Evolutionary conservation across 164 flowering plant genomes (phyloP).

Genomic region (Nymphaea colorata): DNA sequence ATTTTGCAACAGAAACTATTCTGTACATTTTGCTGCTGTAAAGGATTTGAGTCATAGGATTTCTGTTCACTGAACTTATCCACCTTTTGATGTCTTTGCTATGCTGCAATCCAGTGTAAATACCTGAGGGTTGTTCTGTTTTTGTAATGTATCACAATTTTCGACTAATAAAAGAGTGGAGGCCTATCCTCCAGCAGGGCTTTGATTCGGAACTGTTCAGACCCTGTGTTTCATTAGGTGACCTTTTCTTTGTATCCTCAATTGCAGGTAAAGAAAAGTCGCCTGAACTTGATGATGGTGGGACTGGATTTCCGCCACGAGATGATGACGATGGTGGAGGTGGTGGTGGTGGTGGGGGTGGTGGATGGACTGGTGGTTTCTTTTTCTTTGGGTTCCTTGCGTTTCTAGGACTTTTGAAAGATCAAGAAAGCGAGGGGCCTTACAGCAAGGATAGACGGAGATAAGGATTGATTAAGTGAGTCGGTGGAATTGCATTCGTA

Average conservation of each 20-base stretch:
- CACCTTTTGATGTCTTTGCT: not conserved
- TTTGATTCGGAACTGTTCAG: not conserved
- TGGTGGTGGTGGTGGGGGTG: slow-evolving; percentile 60
- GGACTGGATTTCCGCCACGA: slow-evolving; percentile 80
- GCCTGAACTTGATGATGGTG: slow-evolving; percentile 87
- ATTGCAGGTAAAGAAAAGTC: slow-evolving; percentile 63
- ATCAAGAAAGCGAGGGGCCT: slow-evolving; percentile 53
- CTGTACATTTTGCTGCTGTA: too few species aligned
- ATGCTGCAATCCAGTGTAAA: too few species aligned
- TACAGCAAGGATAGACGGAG: slow-evolving; percentile 23
- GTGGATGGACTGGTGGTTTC: slow-evolving; percentile 74
- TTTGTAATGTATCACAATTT: not conserved
- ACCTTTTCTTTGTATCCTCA: not conserved
- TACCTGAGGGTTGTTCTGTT: not conserved
- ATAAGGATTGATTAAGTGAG: slow-evolving; percentile 4
- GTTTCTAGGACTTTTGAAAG: slow-evolving; percentile 73
- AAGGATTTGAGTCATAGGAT: too few species aligned
- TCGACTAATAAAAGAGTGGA: not conserved
- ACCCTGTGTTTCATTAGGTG: not conserved
- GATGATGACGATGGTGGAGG: slow-evolving; percentile 73
- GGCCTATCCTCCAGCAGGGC: not conserved
- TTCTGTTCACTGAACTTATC: not conserved
- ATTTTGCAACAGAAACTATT: too few species aligned
- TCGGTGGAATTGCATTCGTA: too few species aligned
- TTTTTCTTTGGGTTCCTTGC: slow-evolving; percentile 88